Percentiles rank a stretch among this genome's conserved stretches.
Conservation (phyloP, 1,139 yeast species). For the Candida freyschussii region DNA sequence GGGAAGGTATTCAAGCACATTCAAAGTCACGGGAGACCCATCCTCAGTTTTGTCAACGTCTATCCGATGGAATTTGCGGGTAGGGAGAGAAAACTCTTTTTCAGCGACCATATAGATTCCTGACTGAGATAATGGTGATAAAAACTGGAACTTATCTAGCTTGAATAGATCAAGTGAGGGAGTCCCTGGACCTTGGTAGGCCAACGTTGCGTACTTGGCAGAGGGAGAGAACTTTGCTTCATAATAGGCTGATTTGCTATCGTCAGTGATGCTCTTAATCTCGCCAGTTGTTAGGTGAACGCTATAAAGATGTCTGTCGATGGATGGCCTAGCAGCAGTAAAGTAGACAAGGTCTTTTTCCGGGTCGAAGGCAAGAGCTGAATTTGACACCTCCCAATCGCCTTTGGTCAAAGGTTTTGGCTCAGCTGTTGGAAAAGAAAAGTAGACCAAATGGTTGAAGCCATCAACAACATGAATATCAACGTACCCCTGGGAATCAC, state of each 20-base stretch:
- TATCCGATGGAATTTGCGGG: slow-evolving; percentile 44
- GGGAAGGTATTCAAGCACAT: slow-evolving; percentile 75
- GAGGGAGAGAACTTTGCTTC: slow-evolving; percentile 52
- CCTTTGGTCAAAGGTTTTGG: slow-evolving; percentile 45
- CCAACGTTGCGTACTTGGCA: slow-evolving; percentile 50
- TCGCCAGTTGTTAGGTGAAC: slow-evolving; percentile 29
- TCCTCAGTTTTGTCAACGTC: slow-evolving; percentile 35
- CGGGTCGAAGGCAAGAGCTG: slow-evolving; percentile 47
- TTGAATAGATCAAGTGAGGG: slow-evolving; percentile 38
- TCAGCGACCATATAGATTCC: slow-evolving; percentile 21
- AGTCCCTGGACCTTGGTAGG: slow-evolving; percentile 57
- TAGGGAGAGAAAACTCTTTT: slow-evolving; percentile 48
- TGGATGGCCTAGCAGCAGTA: slow-evolving; percentile 46
- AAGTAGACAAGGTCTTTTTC: slow-evolving; percentile 50
- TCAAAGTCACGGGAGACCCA: slow-evolving; percentile 41
- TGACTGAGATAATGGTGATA: slow-evolving; percentile 26
- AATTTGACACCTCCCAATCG: slow-evolving; percentile 56
- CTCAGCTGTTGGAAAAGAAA: slow-evolving; percentile 41
- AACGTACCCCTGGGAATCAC: slow-evolving; percentile 54
- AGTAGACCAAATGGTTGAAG: slow-evolving; percentile 60
- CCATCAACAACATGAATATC: slow-evolving; percentile 57
- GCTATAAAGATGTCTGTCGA: slow-evolving; percentile 49
- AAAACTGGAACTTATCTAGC: slow-evolving; percentile 25
- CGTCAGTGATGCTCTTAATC: slow-evolving; percentile 42
- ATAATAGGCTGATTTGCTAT: slow-evolving; percentile 51